A percentile compares a stretch with the other conserved stretches of the same genome.
These are phyloP conservation scores for Planoprotostelium fungivorum DNA, from an alignment of 78 protist genomes.

Conservation along the genomic window DNA sequence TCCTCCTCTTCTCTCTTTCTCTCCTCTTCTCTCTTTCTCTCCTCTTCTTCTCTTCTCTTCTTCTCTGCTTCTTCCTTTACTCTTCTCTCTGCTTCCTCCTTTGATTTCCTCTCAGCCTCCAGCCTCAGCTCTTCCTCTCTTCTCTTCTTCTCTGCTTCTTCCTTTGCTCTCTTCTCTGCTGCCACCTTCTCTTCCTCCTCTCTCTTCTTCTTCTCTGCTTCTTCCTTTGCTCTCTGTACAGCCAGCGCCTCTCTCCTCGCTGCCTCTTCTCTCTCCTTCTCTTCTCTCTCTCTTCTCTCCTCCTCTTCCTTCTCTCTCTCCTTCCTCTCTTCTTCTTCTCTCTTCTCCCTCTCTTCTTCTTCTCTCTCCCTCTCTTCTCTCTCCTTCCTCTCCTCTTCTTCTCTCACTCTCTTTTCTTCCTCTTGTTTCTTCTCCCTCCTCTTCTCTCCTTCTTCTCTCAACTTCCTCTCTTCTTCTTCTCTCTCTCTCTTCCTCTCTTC, in stretches of 20 bases:
- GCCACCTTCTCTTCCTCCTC: not conserved
- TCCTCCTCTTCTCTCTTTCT: not conserved
- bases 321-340: constrained; percentile 1
- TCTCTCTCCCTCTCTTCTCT: constrained; percentile 1
- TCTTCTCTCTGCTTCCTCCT: not conserved
- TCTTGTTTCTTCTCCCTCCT: not conserved
- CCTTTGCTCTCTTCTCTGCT: not conserved
- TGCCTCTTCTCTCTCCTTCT: no score
- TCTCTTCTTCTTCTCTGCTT: no score
- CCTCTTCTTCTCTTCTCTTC: not conserved
- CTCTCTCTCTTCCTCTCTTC: constrained; percentile 1
- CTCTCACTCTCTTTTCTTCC: constrained; percentile 2
- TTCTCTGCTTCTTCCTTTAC: not conserved
- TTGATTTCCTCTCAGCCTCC: not conserved
- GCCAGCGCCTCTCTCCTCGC: not conserved
- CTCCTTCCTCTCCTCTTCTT: not conserved
- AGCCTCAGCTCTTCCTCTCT: not conserved
- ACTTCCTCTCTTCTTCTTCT: not conserved
- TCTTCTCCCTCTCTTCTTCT: constrained; percentile 3
- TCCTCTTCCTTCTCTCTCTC: not conserved
- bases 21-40: not conserved
- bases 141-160: no score
- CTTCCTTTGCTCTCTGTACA: no score
- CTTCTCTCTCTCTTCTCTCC: not conserved
- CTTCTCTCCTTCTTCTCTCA: not conserved